phyloP scores from a whole-genome alignment of 1,284 basidiomycete genomes.

The Trichosporon asahii region DNA sequence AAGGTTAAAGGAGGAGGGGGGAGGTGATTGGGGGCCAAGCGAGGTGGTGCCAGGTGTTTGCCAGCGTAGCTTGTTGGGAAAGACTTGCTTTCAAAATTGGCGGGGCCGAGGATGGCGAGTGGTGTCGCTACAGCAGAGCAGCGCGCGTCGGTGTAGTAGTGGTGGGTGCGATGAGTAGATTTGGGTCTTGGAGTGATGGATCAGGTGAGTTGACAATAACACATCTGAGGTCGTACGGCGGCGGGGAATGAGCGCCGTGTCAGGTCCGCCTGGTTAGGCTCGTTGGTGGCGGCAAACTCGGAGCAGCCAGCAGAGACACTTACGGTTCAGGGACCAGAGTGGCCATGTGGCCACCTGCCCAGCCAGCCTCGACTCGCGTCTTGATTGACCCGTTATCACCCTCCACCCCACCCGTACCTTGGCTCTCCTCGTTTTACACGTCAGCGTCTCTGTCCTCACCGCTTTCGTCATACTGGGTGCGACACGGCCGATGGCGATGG shows the following conservation, averaged over 20 bases:
- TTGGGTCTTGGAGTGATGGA: not conserved
- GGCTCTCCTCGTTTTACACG: not conserved
- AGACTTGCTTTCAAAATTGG: not conserved
- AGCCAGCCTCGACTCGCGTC: not conserved
- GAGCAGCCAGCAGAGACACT: not conserved
- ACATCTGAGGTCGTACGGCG: not conserved
- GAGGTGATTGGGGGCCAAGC: not conserved
- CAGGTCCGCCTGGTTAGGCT: not conserved
- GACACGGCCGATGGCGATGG: not conserved
- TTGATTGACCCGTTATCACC: not conserved
- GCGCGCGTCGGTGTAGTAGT: not conserved
- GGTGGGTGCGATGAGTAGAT: not conserved
- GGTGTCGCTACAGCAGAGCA: not conserved
- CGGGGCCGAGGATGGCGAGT: not conserved
- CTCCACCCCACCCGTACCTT: not conserved
- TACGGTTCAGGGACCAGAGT: not conserved
- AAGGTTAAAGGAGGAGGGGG: not conserved
- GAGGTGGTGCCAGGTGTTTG: not conserved
- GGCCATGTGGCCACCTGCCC: not conserved
- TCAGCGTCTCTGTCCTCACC: not conserved
- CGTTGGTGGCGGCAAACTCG: constrained; percentile 6
- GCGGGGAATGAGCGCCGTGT: constrained; percentile 11
- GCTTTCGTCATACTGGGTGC: not conserved
- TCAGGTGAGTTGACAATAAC: not conserved
- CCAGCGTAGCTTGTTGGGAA: not conserved